Conservation (phyloP, 305 asterid species). For the Rubia tinctorum region DNA sequence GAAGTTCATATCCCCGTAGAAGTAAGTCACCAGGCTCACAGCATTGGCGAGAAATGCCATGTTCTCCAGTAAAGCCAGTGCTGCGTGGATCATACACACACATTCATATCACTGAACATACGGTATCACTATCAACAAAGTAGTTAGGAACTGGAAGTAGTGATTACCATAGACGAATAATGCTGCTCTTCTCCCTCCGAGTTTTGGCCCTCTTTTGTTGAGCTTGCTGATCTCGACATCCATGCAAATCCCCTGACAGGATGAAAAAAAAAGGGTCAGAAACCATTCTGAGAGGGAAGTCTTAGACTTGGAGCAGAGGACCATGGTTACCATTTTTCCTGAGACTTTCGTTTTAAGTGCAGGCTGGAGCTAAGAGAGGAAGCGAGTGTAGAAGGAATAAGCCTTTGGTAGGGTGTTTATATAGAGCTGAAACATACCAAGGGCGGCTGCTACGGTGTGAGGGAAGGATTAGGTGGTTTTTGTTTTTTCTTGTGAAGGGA, state of each 20-base stretch:
- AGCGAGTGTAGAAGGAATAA: not conserved
- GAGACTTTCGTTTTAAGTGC: too few species aligned
- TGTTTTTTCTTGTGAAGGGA: not conserved
- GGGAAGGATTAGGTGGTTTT: not conserved
- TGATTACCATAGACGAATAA: constrained; percentile 47
- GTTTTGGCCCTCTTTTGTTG: constrained; percentile 26
- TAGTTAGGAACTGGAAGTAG: not conserved
- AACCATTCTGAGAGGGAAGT: not conserved
- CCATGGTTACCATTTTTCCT: constrained; percentile 24
- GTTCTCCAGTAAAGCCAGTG: constrained; percentile 48
- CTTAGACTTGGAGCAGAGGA: too few species aligned
- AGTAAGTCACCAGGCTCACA: constrained; percentile 63
- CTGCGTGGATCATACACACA: constrained; percentile 30
- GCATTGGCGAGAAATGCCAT: constrained; percentile 59
- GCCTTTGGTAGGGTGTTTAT: not conserved
- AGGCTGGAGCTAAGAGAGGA: not conserved
- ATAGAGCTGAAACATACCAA: not conserved
- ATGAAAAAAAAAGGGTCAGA: not conserved
- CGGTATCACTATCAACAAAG: not conserved
- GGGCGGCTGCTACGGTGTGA: not conserved
- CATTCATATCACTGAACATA: not conserved
- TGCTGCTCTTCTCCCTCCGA: constrained; percentile 62
- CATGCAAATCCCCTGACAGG: constrained; percentile 38
- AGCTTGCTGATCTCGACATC: constrained; percentile 18
- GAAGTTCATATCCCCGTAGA: constrained; percentile 73